Conservation (phyloP, 2,329 filamentous ascomycete genomes). For the Juglanconis sp. region DNA sequence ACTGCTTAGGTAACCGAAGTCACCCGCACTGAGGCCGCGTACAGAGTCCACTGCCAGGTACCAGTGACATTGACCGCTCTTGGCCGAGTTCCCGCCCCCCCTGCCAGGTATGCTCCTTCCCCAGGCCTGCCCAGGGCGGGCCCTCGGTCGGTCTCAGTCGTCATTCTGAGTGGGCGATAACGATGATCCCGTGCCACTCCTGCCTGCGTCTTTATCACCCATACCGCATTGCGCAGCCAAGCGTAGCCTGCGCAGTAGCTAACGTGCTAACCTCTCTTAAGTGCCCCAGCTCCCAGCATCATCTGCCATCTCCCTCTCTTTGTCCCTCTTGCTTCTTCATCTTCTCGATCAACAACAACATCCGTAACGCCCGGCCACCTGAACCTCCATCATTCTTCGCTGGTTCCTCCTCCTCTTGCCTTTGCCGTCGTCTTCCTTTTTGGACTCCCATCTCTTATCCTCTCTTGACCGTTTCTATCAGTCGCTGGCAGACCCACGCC, state of each 20-base stretch:
- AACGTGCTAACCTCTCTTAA: not conserved
- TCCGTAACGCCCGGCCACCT: not conserved
- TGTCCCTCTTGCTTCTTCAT: not conserved
- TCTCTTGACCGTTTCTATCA: not conserved
- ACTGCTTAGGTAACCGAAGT: too few species aligned
- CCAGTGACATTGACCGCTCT: slow-evolving; percentile 1
- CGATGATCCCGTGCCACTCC: slow-evolving; percentile 7
- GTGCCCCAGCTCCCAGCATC: slow-evolving; percentile 1
- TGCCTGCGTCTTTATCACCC: slow-evolving; percentile 4
- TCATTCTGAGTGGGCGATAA: slow-evolving; percentile 16
- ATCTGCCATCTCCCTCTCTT: slow-evolving; percentile 2
- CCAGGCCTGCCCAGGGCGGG: not conserved
- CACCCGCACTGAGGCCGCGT: too few species aligned
- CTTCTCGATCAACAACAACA: not conserved
- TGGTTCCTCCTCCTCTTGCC: not conserved
- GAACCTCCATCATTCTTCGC: not conserved
- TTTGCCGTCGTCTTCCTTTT: not conserved
- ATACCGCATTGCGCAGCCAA: slow-evolving; percentile 2
- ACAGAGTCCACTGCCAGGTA: not conserved
- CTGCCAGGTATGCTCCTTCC: not conserved
- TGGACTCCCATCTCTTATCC: not conserved
- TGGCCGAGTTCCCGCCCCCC: not conserved
- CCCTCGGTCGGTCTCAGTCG: slow-evolving; percentile 8
- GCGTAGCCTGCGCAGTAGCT: not conserved
- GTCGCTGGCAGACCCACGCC: slow-evolving; percentile 17